Conservation (phyloP, 495 filamentous ascomycete species). For the Cercophora samala region DNA sequence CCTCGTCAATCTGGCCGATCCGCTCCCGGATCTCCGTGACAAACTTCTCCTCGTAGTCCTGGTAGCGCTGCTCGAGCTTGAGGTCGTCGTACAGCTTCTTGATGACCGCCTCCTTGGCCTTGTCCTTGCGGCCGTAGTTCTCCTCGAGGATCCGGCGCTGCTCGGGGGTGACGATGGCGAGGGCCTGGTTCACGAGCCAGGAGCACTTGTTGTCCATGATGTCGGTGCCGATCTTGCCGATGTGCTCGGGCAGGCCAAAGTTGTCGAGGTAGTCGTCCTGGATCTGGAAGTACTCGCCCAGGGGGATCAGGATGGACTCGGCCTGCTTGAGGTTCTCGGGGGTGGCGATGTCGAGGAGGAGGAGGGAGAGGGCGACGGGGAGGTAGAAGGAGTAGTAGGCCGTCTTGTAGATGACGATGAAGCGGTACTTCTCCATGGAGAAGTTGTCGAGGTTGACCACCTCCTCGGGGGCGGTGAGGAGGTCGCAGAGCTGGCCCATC, state of each 20-base stretch:
- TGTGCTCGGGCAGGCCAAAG: conserved; percentile 82
- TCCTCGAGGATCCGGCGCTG: conserved; percentile 78
- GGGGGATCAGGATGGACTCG: conserved; percentile 91
- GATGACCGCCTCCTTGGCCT: conserved; percentile 70
- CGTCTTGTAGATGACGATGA: conserved; percentile 99
- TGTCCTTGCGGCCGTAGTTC: conserved; percentile 89
- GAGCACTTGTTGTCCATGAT: conserved; percentile 99
- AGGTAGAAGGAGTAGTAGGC: conserved; percentile 99
- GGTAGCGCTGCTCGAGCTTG: conserved; percentile 73
- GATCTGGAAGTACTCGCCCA: conserved; percentile 98
- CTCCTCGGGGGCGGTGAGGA: conserved; percentile 95
- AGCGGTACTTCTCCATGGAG: conserved; percentile 89
- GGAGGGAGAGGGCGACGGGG: conserved; percentile 85
- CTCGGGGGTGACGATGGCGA: conserved; percentile 68
- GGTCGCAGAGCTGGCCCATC: conserved; percentile 87
- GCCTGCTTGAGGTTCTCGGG: conserved; percentile 79
- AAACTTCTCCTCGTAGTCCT: conserved; percentile 80
- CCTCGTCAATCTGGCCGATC: conserved; percentile 80
- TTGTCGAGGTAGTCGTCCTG: conserved; percentile 99
- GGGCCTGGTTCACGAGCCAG: conserved; percentile 93
- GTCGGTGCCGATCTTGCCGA: conserved; percentile 98
- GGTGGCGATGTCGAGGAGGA: conserved; percentile 77
- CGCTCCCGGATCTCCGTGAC: conserved; percentile 68
- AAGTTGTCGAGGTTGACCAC: conserved; percentile 87
- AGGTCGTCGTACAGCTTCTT: conserved; percentile 86